Conservation (phyloP, 2,329 filamentous ascomycete species). For the Exophiala phaeomuriformis region DNA sequence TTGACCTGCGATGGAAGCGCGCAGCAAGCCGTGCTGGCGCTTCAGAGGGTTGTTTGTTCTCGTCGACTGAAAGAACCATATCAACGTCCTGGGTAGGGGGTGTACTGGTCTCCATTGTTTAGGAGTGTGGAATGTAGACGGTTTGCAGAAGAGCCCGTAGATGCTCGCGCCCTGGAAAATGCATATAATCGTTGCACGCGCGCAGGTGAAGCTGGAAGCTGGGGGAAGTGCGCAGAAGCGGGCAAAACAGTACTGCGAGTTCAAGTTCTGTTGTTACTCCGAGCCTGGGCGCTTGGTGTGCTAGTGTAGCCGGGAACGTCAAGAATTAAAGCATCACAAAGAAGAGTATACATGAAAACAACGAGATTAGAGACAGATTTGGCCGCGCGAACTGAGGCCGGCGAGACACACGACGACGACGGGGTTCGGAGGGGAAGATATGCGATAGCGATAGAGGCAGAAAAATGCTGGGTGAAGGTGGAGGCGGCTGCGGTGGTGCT, state of each 20-base stretch:
- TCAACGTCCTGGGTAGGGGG: conserved; percentile 33
- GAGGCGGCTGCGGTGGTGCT: no score
- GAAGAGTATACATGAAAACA: neutral
- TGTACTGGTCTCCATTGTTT: conserved; percentile 14
- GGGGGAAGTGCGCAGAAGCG: conserved; percentile 6
- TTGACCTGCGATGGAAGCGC: conserved; percentile 52
- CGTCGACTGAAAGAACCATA: conserved; percentile 35
- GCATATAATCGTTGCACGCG: neutral
- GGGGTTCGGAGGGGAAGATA: neutral
- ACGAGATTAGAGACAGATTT: neutral
- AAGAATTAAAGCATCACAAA: neutral
- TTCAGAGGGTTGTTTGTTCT: conserved; percentile 35
- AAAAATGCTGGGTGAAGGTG: no score
- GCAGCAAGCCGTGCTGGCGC: conserved; percentile 57
- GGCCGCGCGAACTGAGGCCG: neutral
- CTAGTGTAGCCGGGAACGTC: neutral
- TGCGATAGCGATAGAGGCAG: neutral
- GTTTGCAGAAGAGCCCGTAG: neutral
- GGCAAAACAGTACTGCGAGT: neutral
- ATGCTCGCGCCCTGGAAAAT: no score
- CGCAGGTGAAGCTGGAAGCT: conserved; percentile 2
- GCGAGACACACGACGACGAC: neutral
- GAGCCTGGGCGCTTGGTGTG: neutral
- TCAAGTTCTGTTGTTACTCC: neutral
- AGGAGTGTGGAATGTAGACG: neutral